A percentile compares a stretch with the other conserved stretches of the same genome.
phyloP scores from a whole-genome alignment of 177 flowering plant genomes.

The Vitis hybrid region DNA sequence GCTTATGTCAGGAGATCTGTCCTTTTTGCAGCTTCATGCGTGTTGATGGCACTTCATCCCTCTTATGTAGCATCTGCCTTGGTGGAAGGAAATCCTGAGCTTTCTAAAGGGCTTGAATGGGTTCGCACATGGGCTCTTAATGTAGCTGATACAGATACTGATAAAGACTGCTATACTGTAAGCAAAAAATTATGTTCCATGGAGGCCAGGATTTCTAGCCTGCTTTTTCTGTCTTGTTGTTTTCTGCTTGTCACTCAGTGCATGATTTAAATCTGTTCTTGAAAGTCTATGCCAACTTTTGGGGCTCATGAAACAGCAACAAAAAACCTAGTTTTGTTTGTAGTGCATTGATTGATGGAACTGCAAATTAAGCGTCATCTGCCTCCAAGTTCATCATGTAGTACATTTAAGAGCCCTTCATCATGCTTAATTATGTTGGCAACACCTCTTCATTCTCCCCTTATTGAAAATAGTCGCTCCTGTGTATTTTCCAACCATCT shows the following conservation, averaged over 20 bases:
- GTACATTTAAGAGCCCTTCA: no score
- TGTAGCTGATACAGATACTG: slow-evolving; percentile 75
- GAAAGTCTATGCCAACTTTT: no score
- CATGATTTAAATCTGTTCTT: no score
- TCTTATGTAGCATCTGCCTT: slow-evolving; percentile 77
- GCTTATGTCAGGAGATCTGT: slow-evolving; percentile 90
- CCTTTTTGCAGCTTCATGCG: slow-evolving; percentile 82
- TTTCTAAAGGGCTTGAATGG: slow-evolving; percentile 89
- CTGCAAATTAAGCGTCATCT: no score
- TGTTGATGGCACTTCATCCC: slow-evolving; percentile 82
- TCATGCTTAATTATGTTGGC: no score
- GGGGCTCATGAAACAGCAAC: no score
- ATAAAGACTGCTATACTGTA: slow-evolving; percentile 83
- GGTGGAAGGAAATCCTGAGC: slow-evolving; percentile 66
- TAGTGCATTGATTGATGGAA: no score
- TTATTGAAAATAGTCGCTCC: no score
- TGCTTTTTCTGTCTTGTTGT: not conserved
- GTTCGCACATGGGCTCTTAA: slow-evolving; percentile 78
- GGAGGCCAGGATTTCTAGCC: not conserved
- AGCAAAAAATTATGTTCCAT: slow-evolving; percentile 13
- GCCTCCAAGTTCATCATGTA: no score
- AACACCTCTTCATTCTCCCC: no score
- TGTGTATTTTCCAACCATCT: no score
- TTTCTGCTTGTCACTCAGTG: not conserved
- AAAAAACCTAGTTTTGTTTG: no score